Conservation (phyloP, 345 rosid species). For the Populus ilicifolia region DNA sequence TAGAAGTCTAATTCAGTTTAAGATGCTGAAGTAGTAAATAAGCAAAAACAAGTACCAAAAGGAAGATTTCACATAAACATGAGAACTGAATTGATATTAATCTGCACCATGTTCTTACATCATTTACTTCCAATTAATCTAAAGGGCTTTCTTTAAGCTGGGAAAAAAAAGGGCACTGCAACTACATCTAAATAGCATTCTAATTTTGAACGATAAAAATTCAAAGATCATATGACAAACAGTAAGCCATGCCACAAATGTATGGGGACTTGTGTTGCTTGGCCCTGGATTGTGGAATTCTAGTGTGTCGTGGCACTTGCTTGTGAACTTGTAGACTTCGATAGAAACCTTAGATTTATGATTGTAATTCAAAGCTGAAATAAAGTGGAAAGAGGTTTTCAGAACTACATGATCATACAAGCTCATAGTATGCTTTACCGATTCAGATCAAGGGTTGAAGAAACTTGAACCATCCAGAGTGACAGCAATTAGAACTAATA, state of each 20-base stretch:
- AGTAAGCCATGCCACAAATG: background rate
- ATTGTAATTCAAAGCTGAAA: background rate
- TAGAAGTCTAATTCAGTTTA: background rate
- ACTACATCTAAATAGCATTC: background rate
- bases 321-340: background rate
- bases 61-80: background rate
- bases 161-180: background rate
- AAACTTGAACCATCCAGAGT: constrained; percentile 66
- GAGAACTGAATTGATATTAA: background rate
- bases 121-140: background rate
- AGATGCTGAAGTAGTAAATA: background rate
- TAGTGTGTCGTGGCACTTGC: background rate
- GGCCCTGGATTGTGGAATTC: background rate
- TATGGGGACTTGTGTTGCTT: background rate
- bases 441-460: constrained; percentile 72
- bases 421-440: constrained; percentile 14
- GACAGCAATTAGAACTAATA: constrained; percentile 64
- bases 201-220: background rate
- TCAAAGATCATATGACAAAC: background rate
- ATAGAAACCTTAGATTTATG: background rate
- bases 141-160: background rate
- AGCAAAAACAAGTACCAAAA: background rate
- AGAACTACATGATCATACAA: background rate
- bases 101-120: background rate
- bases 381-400: background rate